Percentiles rank a stretch among this genome's conserved stretches.
These are phyloP conservation scores for Physcia stellaris DNA, from an alignment of 495 filamentous ascomycete genomes.

Conservation along the genomic window DNA sequence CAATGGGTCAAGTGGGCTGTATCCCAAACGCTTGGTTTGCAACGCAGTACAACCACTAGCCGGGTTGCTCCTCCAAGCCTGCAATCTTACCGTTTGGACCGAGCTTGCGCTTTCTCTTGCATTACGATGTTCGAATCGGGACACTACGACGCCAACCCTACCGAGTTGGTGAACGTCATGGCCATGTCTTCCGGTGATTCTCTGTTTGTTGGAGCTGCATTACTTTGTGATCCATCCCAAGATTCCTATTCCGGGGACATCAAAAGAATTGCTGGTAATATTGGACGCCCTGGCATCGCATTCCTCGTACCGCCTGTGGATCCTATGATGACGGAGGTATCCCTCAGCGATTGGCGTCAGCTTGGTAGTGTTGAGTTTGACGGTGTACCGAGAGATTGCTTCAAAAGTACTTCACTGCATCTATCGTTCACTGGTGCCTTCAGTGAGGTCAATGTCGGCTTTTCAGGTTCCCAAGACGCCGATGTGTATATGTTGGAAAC, in stretches of 20 bases:
- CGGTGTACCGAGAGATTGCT: slow-evolving; percentile 8
- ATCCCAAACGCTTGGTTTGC: too few relatives aligned
- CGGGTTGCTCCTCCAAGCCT: too few relatives aligned
- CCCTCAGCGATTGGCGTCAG: slow-evolving; percentile 8
- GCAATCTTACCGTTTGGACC: too few relatives aligned
- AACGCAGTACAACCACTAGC: too few relatives aligned
- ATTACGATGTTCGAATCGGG: slow-evolving; percentile 9
- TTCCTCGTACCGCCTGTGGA: slow-evolving; percentile 10
- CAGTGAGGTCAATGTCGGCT: not conserved
- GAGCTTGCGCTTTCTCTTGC: slow-evolving; percentile 6
- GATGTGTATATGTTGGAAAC: slow-evolving; percentile 9
- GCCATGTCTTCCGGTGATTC: slow-evolving; percentile 12
- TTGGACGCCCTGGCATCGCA: slow-evolving; percentile 12
- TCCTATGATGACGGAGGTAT: slow-evolving; percentile 2
- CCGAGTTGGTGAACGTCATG: slow-evolving; percentile 1
- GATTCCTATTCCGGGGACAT: not conserved
- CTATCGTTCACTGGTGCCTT: slow-evolving; percentile 8
- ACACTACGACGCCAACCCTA: slow-evolving; percentile 6
- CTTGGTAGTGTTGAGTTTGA: slow-evolving; percentile 11
- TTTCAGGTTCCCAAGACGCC: slow-evolving; percentile 2
- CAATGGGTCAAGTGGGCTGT: too few relatives aligned
- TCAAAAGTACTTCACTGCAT: slow-evolving; percentile 8
- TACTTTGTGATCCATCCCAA: slow-evolving; percentile 11
- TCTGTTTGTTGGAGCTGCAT: slow-evolving; percentile 7
- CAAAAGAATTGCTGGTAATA: slow-evolving; percentile 6